Base-by-base conservation (phyloP, 148 eudicot species). In the Polygonum maritimum region DNA sequence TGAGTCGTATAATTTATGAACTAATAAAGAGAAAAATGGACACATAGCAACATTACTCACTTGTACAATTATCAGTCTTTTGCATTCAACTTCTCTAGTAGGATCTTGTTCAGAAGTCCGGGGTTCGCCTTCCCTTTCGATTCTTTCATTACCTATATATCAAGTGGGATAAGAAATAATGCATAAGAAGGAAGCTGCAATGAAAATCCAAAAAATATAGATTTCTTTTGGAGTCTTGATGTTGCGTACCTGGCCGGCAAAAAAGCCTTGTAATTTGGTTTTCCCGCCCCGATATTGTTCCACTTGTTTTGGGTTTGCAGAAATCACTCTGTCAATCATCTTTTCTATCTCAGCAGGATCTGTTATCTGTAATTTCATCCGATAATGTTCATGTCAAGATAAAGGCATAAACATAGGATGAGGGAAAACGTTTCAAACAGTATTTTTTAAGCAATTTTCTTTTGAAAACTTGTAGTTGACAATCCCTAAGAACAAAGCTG, bases 111-210 rank as follows among this genome's bases (percentile, higher is more conserved):
- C 75, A 94, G 74, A 72, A 94, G 81, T 76, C 87, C 93, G 0
- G 98, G 98, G 80, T 92, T 94, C 48, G 98, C 98, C 83, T 92
- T 94, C 74, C 98, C 98, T 79, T 89, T 94, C 0, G 97, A 90
- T 85, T 83, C 92, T 82, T 95, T 95, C 98, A 95, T 95, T 21
- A 89, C 86, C 98, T 95, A 79, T 1, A 67, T 2, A 40, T 62
- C 31, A 39, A 63, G 31, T 47, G 39, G 18, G 7, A 62, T 19
- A 35, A 31, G 8, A 48, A 14, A 8, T 26, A 26, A 26, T 26
- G 31, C 31, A 31, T 39, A 11, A 74, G 0, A 16, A 41, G 45
- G 39, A 62, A 44, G 21, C 41, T 55, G 55, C 4, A 41, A 21
- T 44, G 48, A 76, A 2, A 44, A 44, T 33, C 22, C 39, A 2